phyloP scores from a whole-genome alignment of 257 asterid genomes.

The Nicotiana paniculata region DNA sequence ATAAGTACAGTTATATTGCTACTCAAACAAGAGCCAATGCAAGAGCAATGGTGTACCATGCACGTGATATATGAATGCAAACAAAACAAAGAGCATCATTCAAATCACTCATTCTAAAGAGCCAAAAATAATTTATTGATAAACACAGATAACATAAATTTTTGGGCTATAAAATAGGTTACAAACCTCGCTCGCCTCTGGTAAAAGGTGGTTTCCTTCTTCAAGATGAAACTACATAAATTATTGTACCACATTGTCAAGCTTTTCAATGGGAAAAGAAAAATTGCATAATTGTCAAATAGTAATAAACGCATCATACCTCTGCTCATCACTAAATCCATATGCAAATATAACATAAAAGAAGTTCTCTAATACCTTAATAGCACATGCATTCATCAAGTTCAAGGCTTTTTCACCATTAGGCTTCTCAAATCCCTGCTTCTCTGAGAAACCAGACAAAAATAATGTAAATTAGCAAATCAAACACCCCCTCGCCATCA shows the following conservation, averaged over 20 bases:
- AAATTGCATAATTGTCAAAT: neutral
- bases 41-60: too few species aligned
- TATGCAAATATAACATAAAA: constrained; percentile 65
- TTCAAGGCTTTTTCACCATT: constrained; percentile 48
- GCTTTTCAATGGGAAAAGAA: too few species aligned
- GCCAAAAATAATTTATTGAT: neutral
- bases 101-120: neutral
- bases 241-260: neutral
- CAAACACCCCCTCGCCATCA: neutral
- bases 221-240: constrained; percentile 57
- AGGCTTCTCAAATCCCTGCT: constrained; percentile 68
- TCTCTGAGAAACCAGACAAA: constrained; percentile 53
- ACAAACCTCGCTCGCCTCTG: constrained; percentile 76
- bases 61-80: neutral
- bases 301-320: constrained; percentile 26
- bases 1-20: too few species aligned
- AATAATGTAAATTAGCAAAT: neutral
- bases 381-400: constrained; percentile 76
- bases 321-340: constrained; percentile 69
- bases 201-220: constrained; percentile 66
- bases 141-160: neutral
- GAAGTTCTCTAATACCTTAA: constrained; percentile 58
- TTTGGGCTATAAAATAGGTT: neutral
- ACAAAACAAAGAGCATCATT: neutral
- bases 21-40: too few species aligned